Evolutionary conservation across 2,329 filamentous ascomycete species (phyloP).

Genomic region (Epichloe glyceriae): DNA sequence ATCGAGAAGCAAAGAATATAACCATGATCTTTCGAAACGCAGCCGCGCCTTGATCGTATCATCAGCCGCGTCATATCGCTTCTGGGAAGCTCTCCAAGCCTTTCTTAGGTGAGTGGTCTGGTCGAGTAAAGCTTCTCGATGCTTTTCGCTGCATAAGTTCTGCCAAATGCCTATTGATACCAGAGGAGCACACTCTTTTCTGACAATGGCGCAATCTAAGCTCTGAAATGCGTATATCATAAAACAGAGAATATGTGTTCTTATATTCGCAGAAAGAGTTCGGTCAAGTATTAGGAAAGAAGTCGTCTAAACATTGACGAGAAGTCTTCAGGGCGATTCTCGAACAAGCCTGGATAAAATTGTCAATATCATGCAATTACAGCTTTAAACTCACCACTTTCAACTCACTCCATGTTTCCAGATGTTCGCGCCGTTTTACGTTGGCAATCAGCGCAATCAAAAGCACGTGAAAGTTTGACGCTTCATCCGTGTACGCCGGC

Average conservation of each 20-base stretch:
- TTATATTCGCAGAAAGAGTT: constrained; percentile 51
- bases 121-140: constrained; percentile 60
- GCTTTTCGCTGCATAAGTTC: constrained; percentile 67
- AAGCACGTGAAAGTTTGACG: constrained; percentile 84
- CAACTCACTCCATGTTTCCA: constrained; percentile 69
- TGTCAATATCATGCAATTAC: constrained; percentile 9
- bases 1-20: constrained; percentile 74
- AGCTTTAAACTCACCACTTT: background rate
- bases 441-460: constrained; percentile 77
- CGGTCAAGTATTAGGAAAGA: constrained; percentile 73
- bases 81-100: constrained; percentile 76
- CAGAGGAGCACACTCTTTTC: constrained; percentile 91
- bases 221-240: constrained; percentile 89
- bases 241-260: constrained; percentile 77
- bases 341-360: constrained; percentile 50
- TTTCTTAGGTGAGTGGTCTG: constrained; percentile 67
- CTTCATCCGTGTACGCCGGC: constrained; percentile 80
- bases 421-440: constrained; percentile 74
- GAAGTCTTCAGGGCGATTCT: constrained; percentile 67
- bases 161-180: constrained; percentile 96
- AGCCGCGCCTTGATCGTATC: constrained; percentile 64
- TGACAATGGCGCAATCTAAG: constrained; percentile 73
- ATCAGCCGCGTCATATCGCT: constrained; percentile 79
- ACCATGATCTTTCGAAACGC: constrained; percentile 86
- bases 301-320: constrained; percentile 80